Conservation (phyloP, 2,329 filamentous ascomycete species). For the Lachnellula subtilissima region DNA sequence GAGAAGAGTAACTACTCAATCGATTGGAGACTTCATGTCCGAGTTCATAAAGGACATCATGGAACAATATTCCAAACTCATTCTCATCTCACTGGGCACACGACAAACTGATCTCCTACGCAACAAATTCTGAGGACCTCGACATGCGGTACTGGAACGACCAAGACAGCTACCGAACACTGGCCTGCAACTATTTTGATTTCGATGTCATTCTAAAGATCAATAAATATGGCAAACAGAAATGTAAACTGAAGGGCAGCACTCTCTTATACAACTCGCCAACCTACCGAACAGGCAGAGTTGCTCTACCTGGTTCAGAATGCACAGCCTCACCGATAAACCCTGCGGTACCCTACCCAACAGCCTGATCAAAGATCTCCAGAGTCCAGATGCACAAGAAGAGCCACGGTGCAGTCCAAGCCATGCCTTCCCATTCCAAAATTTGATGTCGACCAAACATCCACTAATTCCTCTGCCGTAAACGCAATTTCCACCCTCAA, state of each 20-base stretch:
- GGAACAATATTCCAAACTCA: slow-evolving; percentile 55
- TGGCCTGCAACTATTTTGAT: not conserved
- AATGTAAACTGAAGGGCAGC: not conserved
- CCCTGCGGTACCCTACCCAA: slow-evolving; percentile 15
- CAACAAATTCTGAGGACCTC: slow-evolving; percentile 49
- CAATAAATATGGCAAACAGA: not conserved
- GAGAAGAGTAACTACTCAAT: slow-evolving; percentile 33
- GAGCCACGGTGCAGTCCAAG: too few relatives aligned
- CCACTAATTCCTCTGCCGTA: too few relatives aligned
- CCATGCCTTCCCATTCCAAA: too few relatives aligned
- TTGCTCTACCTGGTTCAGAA: slow-evolving; percentile 5
- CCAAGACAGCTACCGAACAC: slow-evolving; percentile 27
- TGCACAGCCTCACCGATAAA: slow-evolving; percentile 14
- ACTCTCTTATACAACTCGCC: not conserved
- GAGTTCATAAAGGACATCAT: slow-evolving; percentile 58
- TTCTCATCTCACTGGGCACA: slow-evolving; percentile 55
- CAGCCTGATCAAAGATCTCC: slow-evolving; percentile 1
- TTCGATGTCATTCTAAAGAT: not conserved
- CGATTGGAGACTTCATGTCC: slow-evolving; percentile 44
- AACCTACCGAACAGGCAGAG: slow-evolving; percentile 7
- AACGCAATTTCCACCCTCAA: not conserved
- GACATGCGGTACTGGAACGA: slow-evolving; percentile 52
- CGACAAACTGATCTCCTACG: slow-evolving; percentile 42
- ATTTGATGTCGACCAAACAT: too few relatives aligned
- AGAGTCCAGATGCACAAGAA: not conserved